Base-by-base conservation (phyloP, 441 rosid species). In the Capsella rubella region DNA sequence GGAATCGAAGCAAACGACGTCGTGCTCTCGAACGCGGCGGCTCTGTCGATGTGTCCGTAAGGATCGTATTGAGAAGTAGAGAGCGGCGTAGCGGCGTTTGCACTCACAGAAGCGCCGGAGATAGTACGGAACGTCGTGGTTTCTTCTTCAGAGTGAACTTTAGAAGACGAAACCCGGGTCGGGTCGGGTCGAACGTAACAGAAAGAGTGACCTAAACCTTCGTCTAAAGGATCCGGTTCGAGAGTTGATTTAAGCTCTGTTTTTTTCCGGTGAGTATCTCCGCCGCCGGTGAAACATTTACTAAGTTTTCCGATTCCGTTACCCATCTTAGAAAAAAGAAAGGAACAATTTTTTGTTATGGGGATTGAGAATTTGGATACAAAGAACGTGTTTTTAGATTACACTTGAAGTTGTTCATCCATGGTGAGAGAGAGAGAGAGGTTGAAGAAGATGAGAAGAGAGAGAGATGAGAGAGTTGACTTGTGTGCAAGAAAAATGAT, bases 81-180 rank as follows among this genome's bases (percentile, higher is more conserved):
- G 76, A 84, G 89, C 1, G 82, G 83, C 3, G 91, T 82, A 0
- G 89, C 87, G 6, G 84, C 69, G 87, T 89, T 89, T 40, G 94
- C 94, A 60, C 94, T 89, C 4, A 89, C 87, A 31, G 94, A 89
- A 28, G 94, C 91, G 4, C 94, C 94, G 61, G 94, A 89, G 61
- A 89, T 89, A 16, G 91, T 83, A 49, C 84, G 87, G 67, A 89
- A 89, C 53, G 87, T 77, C 59, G 85, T 84, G 15, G 82, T 64
- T n/a, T 80, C 78, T 54, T 76, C 84, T 55, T 85, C 91, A 3
- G 88, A 78, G 67, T 86, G 86, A 66, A 83, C 85, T 68, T 86
- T 82, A 2, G 90, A 86, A 3, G 87, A 79, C 0, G 87, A 80
- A 31, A 82, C 25, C 0, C 81, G 81, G 0, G 80, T 71, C 39